phyloP scores from a whole-genome alignment of 192 early-diverging fungal species.

The Radiomyces spectabilis region DNA sequence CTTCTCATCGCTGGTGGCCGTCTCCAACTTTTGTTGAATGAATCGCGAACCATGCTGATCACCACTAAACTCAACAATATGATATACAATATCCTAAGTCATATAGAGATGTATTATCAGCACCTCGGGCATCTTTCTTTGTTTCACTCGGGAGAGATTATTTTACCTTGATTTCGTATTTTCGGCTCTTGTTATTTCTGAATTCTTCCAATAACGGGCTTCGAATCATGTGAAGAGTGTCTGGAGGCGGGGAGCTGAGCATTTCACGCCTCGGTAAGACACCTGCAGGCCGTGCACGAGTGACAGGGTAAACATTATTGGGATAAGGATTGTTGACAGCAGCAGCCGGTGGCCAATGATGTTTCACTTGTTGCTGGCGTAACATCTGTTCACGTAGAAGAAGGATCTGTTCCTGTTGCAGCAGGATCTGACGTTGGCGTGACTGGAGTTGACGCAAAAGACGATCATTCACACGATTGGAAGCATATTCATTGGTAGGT shows the following conservation, averaged over 20 bases:
- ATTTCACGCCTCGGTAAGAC: too few species aligned
- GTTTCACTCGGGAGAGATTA: too few species aligned
- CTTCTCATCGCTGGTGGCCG: constrained; percentile 88
- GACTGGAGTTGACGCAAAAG: constrained; percentile 1
- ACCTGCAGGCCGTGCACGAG: too few species aligned
- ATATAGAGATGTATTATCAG: too few species aligned
- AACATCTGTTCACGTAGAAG: constrained; percentile 10
- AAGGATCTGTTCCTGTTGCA: constrained; percentile 9
- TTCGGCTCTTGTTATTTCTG: constrained; percentile 91
- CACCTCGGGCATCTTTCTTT: too few species aligned
- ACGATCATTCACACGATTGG: background rate
- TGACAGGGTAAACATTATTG: too few species aligned
- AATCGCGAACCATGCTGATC: constrained; percentile 98
- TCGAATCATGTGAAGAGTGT: constrained; percentile 59
- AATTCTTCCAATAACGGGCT: constrained; percentile 89
- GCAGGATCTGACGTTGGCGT: constrained; percentile 2
- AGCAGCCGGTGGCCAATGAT: too few species aligned
- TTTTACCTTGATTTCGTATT: constrained; percentile 76
- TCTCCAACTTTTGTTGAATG: constrained; percentile 97
- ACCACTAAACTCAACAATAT: constrained; percentile 95
- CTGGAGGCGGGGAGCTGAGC: constrained; percentile 18
- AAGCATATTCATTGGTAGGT: too few species aligned
- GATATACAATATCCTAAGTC: constrained; percentile 79
- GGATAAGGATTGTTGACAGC: too few species aligned
- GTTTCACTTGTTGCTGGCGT: constrained; percentile 1